These are phyloP conservation scores for Globisporangium cystogenes DNA, from an alignment of 352 stramenopile species.

Conservation along the genomic window DNA sequence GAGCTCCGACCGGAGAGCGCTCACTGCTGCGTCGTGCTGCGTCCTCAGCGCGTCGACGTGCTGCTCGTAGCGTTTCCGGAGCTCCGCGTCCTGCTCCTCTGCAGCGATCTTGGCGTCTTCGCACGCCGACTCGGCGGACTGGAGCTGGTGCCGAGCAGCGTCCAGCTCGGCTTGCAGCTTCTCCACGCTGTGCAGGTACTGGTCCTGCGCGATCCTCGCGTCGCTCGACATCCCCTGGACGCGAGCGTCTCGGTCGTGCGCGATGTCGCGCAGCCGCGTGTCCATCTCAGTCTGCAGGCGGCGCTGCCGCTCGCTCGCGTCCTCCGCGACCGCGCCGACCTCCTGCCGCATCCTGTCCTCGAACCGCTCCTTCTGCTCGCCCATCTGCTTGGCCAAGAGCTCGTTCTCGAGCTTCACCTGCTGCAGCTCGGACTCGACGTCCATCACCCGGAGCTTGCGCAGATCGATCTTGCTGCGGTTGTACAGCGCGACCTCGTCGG, in stretches of 20 bases:
- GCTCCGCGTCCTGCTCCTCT: constrained; percentile 26
- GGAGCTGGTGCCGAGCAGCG: constrained; percentile 22
- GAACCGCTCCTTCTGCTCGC: constrained; percentile 38
- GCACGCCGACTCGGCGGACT: constrained; percentile 20
- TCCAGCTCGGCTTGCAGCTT: constrained; percentile 42
- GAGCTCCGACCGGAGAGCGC: constrained; percentile 27
- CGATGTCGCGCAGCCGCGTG: constrained; percentile 14
- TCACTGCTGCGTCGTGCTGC: constrained; percentile 8
- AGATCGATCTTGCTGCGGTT: constrained; percentile 53
- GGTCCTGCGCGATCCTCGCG: constrained; percentile 40
- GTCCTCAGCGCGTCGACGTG: constrained; percentile 15
- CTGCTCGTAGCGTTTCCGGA: constrained; percentile 20
- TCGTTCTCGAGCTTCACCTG: constrained; percentile 74
- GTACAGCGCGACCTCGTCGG: constrained; percentile 52
- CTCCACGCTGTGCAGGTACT: constrained; percentile 47
- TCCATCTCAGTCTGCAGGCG: constrained; percentile 28
- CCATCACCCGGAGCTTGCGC: constrained; percentile 40
- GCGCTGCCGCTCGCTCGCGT: constrained; percentile 21
- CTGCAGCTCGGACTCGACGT: constrained; percentile 57
- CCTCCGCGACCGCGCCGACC: constrained; percentile 11
- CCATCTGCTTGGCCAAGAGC: constrained; percentile 42
- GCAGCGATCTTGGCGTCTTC: constrained; percentile 31
- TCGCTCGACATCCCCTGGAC: constrained; percentile 29
- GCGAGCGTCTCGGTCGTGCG: constrained; percentile 24
- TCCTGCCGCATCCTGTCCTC: constrained; percentile 29